Percentiles rank a stretch among this genome's conserved stretches.
These are phyloP conservation scores for Zostera marina DNA, from an alignment of 116 monocot genomes.

Conservation along the genomic window DNA sequence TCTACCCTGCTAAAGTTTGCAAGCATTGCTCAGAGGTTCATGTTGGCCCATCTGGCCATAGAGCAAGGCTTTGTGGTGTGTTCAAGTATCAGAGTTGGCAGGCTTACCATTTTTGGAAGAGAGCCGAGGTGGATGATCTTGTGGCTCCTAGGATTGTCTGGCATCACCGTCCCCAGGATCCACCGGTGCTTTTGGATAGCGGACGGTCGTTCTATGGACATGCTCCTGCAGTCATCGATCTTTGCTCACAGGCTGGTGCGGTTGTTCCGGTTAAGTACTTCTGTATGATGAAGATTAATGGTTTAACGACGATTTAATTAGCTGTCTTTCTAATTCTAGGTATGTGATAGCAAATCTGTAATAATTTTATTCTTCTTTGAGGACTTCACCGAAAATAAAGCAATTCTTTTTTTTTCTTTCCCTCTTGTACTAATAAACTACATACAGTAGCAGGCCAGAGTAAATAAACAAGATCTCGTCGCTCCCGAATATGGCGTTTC, in stretches of 20 bases:
- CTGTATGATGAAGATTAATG: slow-evolving; percentile 66
- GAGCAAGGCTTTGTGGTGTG: slow-evolving; percentile 72
- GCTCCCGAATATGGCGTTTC: neutral
- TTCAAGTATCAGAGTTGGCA: slow-evolving; percentile 70
- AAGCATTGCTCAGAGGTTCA: slow-evolving; percentile 78
- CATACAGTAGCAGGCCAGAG: too few relatives aligned
- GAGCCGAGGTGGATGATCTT: slow-evolving; percentile 58
- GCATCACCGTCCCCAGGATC: slow-evolving; percentile 77
- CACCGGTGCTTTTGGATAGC: slow-evolving; percentile 38
- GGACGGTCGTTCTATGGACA: slow-evolving; percentile 82
- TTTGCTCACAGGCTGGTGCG: slow-evolving; percentile 72
- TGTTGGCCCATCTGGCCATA: slow-evolving; percentile 80
- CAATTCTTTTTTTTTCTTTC: too few relatives aligned
- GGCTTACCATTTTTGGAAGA: slow-evolving; percentile 69
- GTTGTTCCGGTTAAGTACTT: slow-evolving; percentile 53
- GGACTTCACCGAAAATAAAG: too few relatives aligned
- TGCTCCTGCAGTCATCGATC: slow-evolving; percentile 79
- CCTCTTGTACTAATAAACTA: too few relatives aligned
- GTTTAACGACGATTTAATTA: slow-evolving; percentile 15
- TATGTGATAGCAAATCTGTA: too few relatives aligned
- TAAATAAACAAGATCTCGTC: neutral
- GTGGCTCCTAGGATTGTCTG: slow-evolving; percentile 65
- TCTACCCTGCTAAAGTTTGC: slow-evolving; percentile 83
- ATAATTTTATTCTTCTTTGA: too few relatives aligned
- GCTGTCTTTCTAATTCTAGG: too few relatives aligned